phyloP scores from a whole-genome alignment of 306 rosid genomes.

The Cucurbita pepo region DNA sequence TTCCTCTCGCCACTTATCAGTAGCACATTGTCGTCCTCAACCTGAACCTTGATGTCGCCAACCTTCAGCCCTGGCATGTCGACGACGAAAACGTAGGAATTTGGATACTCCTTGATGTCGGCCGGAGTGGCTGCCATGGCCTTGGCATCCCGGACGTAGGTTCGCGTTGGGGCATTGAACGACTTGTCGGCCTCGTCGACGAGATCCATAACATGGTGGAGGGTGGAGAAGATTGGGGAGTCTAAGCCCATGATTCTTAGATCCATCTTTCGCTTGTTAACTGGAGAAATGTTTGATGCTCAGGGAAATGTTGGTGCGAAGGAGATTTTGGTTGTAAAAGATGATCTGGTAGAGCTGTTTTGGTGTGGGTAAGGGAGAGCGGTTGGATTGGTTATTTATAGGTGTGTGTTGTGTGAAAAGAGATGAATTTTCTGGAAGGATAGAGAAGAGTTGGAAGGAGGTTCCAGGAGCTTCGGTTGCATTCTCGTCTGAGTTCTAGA shows the following conservation, averaged over 20 bases:
- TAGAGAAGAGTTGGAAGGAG: background rate
- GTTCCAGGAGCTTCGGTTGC: background rate
- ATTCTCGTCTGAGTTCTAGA: background rate
- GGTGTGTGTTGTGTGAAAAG: background rate
- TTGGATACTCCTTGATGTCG: conserved; percentile 57
- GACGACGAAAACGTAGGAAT: conserved; percentile 47
- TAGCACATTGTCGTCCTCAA: conserved; percentile 77
- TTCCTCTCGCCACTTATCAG: conserved; percentile 68
- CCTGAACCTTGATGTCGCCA: conserved; percentile 75
- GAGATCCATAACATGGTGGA: conserved; percentile 43
- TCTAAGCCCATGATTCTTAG: conserved; percentile 51
- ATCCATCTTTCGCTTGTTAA: conserved; percentile 36
- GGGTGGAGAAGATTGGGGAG: conserved; percentile 37
- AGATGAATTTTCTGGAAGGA: conserved; percentile 1
- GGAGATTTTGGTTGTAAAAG: background rate
- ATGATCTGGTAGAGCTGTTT: background rate
- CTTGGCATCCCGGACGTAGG: conserved; percentile 66
- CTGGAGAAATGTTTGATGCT: background rate
- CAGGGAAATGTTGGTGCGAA: background rate
- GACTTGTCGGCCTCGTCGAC: conserved; percentile 41
- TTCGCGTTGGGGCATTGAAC: conserved; percentile 34
- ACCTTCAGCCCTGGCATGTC: conserved; percentile 94
- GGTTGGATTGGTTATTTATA: background rate
- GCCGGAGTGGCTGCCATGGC: conserved; percentile 91
- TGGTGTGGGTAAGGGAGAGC: background rate